Base-by-base conservation (phyloP, 495 filamentous ascomycete genomes). In the Penicillium herquei region DNA sequence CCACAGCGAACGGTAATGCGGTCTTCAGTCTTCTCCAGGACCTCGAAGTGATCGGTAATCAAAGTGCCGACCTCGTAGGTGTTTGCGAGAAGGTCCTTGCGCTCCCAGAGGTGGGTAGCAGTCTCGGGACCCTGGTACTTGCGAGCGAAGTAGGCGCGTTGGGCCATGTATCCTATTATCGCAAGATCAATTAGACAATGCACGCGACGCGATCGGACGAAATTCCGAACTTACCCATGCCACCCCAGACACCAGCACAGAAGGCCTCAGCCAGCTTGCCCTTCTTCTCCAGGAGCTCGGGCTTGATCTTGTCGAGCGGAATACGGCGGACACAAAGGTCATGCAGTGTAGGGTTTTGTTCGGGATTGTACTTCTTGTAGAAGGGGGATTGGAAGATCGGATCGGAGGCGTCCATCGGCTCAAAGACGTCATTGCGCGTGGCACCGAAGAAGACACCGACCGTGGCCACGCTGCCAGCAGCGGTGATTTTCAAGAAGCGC, bases 31-130 rank as follows among this genome's bases (percentile, higher is more conserved):
- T 87, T 86, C 55, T 83, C 81, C 3, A 91, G 70, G 0, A 91
- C 87, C 68, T 91, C 85, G 67, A 91, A 90, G 69, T 91, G 87
- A 64, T 91, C 87, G 26, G 84, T 87, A 61, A 90, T 81, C 31
- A 80, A 66, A 17, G 87, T 86, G 26, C 87, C 87, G 37, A 79
- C 70, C 26, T 84, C 78, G 66, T 87, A 91, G 34, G 56, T 72
- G 31, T 75, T 81, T 14, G 61, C 46, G 17, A 75, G 62, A 1
- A 91, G 76, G 37, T 85, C 81, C 7, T 73, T 64, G 18, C 65
- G 71, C 6, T 76, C 72, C 88, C 88, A 90, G 17, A 90, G 81
- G 57, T 89, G 81, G 50, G 69, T 54, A 21, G 81, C 74, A 7
- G 87, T 88, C n/a, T 79, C 79, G 3, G 83, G 74, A 37, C 69